phyloP scores from a whole-genome alignment of 352 stramenopile species.

The Aphanomyces stellatus region DNA sequence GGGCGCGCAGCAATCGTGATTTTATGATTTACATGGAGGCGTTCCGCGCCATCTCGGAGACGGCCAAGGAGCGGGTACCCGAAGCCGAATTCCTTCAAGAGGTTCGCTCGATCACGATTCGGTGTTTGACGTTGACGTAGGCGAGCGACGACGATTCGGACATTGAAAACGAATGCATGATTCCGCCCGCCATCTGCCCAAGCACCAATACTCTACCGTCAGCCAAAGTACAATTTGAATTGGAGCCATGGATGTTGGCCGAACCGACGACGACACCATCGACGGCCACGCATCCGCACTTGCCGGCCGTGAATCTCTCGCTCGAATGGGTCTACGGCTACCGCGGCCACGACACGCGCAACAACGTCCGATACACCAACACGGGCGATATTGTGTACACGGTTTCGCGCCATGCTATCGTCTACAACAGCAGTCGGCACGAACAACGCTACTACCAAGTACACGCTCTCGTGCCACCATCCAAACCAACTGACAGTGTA shows the following conservation, averaged over 20 bases:
- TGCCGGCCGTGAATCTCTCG: slow-evolving; percentile 49
- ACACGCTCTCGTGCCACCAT: too few relatives aligned
- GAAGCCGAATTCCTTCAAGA: slow-evolving; percentile 19
- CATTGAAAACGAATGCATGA: slow-evolving; percentile 37
- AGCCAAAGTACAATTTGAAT: not conserved
- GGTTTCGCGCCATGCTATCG: slow-evolving; percentile 62
- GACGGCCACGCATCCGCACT: slow-evolving; percentile 23
- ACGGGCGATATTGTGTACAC: slow-evolving; percentile 62
- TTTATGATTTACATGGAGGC: slow-evolving; percentile 82
- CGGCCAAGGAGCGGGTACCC: slow-evolving; percentile 22
- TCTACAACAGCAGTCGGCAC: slow-evolving; percentile 52
- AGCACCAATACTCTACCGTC: too few relatives aligned
- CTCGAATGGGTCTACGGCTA: slow-evolving; percentile 77
- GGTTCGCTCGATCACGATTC: not conserved
- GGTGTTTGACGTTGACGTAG: slow-evolving; percentile 22
- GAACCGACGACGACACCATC: slow-evolving; percentile 18
- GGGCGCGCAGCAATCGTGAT: slow-evolving; percentile 70
- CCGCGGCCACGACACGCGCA: slow-evolving; percentile 33
- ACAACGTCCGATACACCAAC: slow-evolving; percentile 38
- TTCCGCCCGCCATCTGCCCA: too few relatives aligned
- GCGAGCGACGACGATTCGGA: slow-evolving; percentile 71
- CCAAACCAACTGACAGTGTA: not conserved
- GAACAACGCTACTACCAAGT: slow-evolving; percentile 61
- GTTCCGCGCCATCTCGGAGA: slow-evolving; percentile 64
- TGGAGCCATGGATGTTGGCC: slow-evolving; percentile 44